phyloP scores from a whole-genome alignment of 176 grass and related monocot species.

The Thinopyrum elongatum region DNA sequence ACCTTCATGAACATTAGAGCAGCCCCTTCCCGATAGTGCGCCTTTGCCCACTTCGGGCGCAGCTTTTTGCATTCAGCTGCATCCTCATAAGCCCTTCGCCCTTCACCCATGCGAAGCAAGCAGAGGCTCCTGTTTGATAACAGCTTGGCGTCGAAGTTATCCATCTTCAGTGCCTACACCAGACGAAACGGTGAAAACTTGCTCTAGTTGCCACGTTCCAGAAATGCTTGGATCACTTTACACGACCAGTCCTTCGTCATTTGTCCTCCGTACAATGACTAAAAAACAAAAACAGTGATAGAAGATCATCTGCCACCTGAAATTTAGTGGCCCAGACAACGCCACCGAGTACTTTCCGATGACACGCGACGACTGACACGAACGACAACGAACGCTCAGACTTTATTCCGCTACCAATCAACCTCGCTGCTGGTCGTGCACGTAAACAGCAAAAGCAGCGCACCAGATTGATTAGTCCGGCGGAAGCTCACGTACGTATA shows the following conservation, averaged over 20 bases:
- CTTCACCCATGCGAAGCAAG: constrained; percentile 45
- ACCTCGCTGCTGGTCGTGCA: too few species aligned
- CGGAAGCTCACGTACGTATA: too few species aligned
- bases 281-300: neutral
- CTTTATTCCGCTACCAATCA: too few species aligned
- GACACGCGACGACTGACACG: too few species aligned
- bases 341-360: too few species aligned
- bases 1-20: constrained; percentile 3
- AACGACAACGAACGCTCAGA: too few species aligned
- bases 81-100: constrained; percentile 29
- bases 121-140: constrained; percentile 55
- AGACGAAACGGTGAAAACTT: neutral
- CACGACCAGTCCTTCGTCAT: neutral
- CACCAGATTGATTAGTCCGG: too few species aligned
- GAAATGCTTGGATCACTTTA: neutral
- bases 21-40: constrained; percentile 32
- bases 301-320: neutral
- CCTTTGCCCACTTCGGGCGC: constrained; percentile 35
- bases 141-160: constrained; percentile 17
- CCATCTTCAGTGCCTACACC: constrained; percentile 33
- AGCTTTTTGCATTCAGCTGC: constrained; percentile 18
- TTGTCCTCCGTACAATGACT: neutral
- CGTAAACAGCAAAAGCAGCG: too few species aligned
- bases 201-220: neutral
- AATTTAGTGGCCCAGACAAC: neutral